Evolutionary conservation across 192 early-diverging fungal genomes (phyloP).

Genomic region (Backusella circina): DNA sequence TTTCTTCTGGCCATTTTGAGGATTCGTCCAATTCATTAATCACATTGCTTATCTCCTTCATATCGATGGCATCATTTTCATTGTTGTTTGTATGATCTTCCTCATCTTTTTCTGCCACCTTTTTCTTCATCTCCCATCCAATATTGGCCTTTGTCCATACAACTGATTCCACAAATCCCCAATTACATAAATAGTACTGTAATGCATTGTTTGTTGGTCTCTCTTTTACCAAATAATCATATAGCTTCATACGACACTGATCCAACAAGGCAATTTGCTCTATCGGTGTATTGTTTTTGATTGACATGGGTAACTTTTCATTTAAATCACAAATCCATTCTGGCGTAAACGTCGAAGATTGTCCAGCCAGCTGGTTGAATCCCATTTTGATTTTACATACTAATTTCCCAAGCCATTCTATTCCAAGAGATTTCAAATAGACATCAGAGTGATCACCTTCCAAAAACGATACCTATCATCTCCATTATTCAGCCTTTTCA

Average conservation of each 20-base stretch:
- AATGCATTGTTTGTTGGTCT: neutral
- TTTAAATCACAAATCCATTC: constrained; percentile 24
- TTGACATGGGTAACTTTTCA: neutral
- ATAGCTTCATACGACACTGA: constrained; percentile 19
- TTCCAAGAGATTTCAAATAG: constrained; percentile 51
- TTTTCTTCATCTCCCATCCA: constrained; percentile 1
- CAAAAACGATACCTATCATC: constrained; percentile 47
- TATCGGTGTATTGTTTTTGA: neutral
- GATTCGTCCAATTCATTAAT: neutral
- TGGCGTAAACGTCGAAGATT: neutral
- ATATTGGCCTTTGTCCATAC: constrained; percentile 9
- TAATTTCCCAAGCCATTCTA: constrained; percentile 61
- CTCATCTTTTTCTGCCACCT: neutral
- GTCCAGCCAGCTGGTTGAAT: neutral
- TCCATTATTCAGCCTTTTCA: too few species aligned
- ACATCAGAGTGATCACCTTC: constrained; percentile 61
- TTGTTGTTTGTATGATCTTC: too few species aligned
- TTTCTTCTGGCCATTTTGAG: constrained; percentile 4
- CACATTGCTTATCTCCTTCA: neutral
- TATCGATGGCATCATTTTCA: neutral
- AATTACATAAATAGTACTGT: constrained; percentile 31
- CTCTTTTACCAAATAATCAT: neutral
- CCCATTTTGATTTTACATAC: constrained; percentile 35
- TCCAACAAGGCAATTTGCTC: neutral
- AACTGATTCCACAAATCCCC: constrained; percentile 31